Evolutionary conservation across 352 stramenopile genomes (phyloP).

Genomic region (Phytophthora cryptogea): DNA sequence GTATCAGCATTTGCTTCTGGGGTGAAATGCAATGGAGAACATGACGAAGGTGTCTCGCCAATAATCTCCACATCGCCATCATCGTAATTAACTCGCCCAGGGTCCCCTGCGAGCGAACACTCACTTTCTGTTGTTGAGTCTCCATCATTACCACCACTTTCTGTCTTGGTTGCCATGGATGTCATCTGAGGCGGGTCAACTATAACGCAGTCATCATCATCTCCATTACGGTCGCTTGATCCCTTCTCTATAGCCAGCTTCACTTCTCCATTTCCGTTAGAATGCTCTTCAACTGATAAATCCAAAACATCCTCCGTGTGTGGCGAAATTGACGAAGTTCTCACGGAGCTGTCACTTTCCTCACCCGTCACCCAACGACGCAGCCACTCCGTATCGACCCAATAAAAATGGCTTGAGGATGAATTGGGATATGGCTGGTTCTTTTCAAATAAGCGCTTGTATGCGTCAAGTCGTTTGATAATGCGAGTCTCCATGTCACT

Average conservation of each 20-base stretch:
- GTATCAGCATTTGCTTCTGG: constrained; percentile 4
- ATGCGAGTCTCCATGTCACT: constrained; percentile 57
- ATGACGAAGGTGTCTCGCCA: constrained; percentile 9
- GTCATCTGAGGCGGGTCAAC: constrained; percentile 20
- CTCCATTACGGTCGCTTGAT: constrained; percentile 17
- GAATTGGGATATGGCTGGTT: constrained; percentile 45
- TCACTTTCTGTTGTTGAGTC: constrained; percentile 27
- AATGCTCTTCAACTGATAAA: neutral
- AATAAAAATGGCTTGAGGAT: constrained; percentile 52
- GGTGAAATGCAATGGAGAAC: constrained; percentile 6
- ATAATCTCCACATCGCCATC: constrained; percentile 22
- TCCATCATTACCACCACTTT: constrained; percentile 8
- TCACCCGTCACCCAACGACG: constrained; percentile 67
- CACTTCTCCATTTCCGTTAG: constrained; percentile 8
- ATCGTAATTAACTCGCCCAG: constrained; percentile 5
- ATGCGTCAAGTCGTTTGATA: constrained; percentile 51
- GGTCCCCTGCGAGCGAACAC: constrained; percentile 11
- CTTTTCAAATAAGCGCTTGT: constrained; percentile 70
- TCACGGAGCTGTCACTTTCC: constrained; percentile 29
- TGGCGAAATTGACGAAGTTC: constrained; percentile 10
- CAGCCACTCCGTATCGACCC: constrained; percentile 74
- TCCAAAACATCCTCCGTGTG: constrained; percentile 15
- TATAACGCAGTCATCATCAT: constrained; percentile 27
- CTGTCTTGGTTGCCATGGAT: constrained; percentile 1
- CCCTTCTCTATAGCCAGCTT: constrained; percentile 6